Conservation (phyloP, 768 basidiomycete species). For the Hypholoma fasciculare region DNA sequence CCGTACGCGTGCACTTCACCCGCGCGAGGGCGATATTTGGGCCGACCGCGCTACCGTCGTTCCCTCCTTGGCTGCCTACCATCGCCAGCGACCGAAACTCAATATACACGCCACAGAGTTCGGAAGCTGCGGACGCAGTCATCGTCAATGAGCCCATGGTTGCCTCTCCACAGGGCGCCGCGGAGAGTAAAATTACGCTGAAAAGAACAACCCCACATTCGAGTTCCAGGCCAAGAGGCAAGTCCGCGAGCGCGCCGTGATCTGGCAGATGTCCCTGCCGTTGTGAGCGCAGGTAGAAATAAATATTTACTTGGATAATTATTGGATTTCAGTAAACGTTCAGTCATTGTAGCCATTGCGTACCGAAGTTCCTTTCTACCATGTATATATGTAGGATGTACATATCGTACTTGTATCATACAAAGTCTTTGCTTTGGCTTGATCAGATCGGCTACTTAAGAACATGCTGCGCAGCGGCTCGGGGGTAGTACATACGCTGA, state of each 20-base stretch:
- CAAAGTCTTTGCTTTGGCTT: too few species aligned
- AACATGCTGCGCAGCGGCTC: too few species aligned
- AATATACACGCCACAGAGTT: not conserved
- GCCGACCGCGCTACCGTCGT: constrained; percentile 10
- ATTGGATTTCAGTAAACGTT: too few species aligned
- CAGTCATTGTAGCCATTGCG: too few species aligned
- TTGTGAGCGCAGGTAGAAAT: too few species aligned
- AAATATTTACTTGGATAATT: not conserved
- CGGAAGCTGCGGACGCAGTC: not conserved
- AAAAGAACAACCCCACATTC: not conserved
- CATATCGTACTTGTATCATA: too few species aligned
- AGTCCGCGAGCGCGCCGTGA: constrained; percentile 12
- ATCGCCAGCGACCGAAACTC: not conserved
- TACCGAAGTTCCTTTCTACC: too few species aligned
- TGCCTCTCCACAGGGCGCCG: too few species aligned
- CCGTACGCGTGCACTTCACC: constrained; percentile 26
- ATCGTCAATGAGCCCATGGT: not conserved
- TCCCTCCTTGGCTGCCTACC: constrained; percentile 20
- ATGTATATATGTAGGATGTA: too few species aligned
- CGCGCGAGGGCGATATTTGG: constrained; percentile 15
- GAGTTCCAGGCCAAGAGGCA: not conserved
- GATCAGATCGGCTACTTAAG: too few species aligned
- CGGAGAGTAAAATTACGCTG: too few species aligned
- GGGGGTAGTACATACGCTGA: too few species aligned
- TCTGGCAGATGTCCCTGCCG: not conserved